Percentiles rank a stretch among this genome's conserved stretches.
Conservation (phyloP, 495 filamentous ascomycete genomes). For the Penicillium roqueforti region DNA sequence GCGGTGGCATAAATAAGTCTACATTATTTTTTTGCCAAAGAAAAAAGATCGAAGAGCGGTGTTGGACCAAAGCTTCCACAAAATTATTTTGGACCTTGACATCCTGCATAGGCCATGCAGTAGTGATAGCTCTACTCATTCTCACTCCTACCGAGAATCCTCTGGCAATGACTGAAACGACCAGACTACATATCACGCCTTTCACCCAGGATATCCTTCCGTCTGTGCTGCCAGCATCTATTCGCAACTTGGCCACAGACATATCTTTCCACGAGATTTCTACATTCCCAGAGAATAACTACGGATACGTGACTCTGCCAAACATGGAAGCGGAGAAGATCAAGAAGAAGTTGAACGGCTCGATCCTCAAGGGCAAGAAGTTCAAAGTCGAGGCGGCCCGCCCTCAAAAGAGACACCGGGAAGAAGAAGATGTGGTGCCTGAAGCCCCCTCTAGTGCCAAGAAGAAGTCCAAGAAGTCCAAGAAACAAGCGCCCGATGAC, state of each 20-base stretch:
- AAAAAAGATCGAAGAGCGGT: constrained; percentile 5
- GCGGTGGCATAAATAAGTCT: constrained; percentile 7
- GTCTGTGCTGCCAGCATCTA: constrained; percentile 60
- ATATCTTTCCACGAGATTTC: constrained; percentile 79
- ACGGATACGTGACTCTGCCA: constrained; percentile 85
- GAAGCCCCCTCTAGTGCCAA: constrained; percentile 30
- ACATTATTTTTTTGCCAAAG: constrained; percentile 9
- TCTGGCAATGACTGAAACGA: constrained; percentile 32
- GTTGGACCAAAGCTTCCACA: not conserved
- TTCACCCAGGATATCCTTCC: constrained; percentile 66
- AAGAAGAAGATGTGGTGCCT: constrained; percentile 25
- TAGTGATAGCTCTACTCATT: not conserved
- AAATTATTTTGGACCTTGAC: not conserved
- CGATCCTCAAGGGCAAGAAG: constrained; percentile 78
- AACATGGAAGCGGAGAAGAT: constrained; percentile 77
- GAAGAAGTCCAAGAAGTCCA: constrained; percentile 57
- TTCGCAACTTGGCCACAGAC: constrained; percentile 64
- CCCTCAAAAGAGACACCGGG: constrained; percentile 48
- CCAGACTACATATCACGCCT: constrained; percentile 82
- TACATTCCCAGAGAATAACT: constrained; percentile 83
- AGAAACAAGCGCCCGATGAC: constrained; percentile 55
- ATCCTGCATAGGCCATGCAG: not conserved
- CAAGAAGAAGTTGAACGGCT: constrained; percentile 88
- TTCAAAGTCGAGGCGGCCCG: constrained; percentile 76
- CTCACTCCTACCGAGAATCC: not conserved